phyloP scores from a whole-genome alignment of 202 grass and related monocot genomes.

The Zoysia matrella region DNA sequence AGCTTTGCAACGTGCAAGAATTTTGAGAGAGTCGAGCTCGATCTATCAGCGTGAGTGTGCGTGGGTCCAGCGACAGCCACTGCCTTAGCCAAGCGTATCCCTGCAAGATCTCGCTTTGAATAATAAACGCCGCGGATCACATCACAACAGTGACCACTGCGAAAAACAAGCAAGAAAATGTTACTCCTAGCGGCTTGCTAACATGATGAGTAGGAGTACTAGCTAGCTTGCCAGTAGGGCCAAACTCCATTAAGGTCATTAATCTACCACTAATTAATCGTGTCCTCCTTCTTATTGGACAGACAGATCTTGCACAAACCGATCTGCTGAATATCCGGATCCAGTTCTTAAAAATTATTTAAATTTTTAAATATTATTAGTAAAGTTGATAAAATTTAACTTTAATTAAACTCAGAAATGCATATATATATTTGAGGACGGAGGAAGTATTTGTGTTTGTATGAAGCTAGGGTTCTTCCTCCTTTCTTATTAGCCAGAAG shows the following conservation, averaged over 20 bases:
- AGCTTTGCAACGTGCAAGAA: slow-evolving; percentile 34
- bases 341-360: background rate
- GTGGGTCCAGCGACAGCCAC: background rate
- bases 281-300: background rate
- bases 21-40: background rate
- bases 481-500: too few species aligned
- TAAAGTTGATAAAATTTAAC: too few species aligned
- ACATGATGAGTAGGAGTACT: too few species aligned
- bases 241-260: background rate
- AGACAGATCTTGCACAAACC: too few species aligned
- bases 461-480: too few species aligned
- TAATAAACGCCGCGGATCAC: slow-evolving; percentile 41
- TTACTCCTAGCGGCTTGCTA: too few species aligned
- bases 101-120: slow-evolving; percentile 63
- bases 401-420: too few species aligned
- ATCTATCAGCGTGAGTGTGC: background rate
- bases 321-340: background rate
- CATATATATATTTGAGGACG: too few species aligned
- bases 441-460: too few species aligned
- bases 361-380: too few species aligned
- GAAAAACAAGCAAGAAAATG: too few species aligned
- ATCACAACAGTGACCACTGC: slow-evolving; percentile 43
- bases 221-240: background rate
- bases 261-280: background rate
- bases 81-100: slow-evolving; percentile 51